Conservation (phyloP, 1,284 basidiomycete genomes). For the Apiotrichum porosum region DNA sequence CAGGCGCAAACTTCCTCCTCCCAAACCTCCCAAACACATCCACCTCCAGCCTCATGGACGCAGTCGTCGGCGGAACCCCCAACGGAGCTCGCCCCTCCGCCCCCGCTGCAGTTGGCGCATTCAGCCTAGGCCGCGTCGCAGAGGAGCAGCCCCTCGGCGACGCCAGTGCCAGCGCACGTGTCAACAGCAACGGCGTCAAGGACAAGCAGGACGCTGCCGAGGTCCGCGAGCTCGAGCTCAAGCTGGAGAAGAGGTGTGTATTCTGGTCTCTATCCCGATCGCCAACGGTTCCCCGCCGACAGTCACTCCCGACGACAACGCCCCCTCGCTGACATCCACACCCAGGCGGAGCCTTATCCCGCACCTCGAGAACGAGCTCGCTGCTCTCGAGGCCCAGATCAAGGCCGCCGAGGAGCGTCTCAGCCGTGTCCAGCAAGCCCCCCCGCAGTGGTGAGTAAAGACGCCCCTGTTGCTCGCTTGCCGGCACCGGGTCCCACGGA, state of each 20-base stretch:
- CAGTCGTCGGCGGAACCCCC: slow-evolving; percentile 35
- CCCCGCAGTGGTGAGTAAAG: no score
- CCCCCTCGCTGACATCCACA: neutral
- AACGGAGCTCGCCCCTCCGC: neutral
- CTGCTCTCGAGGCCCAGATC: slow-evolving; percentile 42
- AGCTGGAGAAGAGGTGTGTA: slow-evolving; percentile 41
- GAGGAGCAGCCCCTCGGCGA: slow-evolving; percentile 8
- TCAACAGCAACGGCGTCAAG: slow-evolving; percentile 18
- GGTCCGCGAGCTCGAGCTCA: slow-evolving; percentile 39
- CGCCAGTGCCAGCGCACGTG: slow-evolving; percentile 18
- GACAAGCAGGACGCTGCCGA: slow-evolving; percentile 15
- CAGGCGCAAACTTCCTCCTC: slow-evolving; percentile 6
- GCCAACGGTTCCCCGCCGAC: neutral
- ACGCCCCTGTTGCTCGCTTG: no score
- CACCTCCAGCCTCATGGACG: slow-evolving; percentile 35
- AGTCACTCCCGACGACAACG: neutral
- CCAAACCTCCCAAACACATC: slow-evolving; percentile 23
- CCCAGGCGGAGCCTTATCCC: slow-evolving; percentile 37
- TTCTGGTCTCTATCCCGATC: neutral
- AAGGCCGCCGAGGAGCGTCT: slow-evolving; percentile 42
- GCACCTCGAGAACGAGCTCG: slow-evolving; percentile 38
- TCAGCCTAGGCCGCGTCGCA: slow-evolving; percentile 2
- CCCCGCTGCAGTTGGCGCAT: neutral
- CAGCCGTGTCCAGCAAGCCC: slow-evolving; percentile 12
- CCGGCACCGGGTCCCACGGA: no score